Percentiles rank a stretch among this genome's conserved stretches.
Conservation (phyloP, 345 rosid species). For the Gossypium rotundifolium region DNA sequence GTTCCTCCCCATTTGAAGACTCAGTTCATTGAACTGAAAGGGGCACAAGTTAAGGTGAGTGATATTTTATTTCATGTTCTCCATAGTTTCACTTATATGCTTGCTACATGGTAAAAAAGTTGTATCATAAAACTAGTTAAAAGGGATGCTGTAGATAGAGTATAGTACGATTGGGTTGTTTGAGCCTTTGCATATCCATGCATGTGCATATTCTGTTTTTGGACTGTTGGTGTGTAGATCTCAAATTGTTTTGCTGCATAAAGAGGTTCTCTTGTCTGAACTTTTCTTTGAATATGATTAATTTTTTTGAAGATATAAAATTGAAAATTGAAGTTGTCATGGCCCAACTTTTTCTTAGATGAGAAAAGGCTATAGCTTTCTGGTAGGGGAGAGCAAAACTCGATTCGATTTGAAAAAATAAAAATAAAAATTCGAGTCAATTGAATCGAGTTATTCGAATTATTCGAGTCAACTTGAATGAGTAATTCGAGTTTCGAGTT, state of each 20-base stretch:
- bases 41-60: conserved; percentile 98
- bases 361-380: neutral
- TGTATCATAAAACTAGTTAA: neutral
- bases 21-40: conserved; percentile 90
- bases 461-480: too few relatives aligned
- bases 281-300: neutral
- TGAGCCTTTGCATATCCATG: neutral
- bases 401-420: too few relatives aligned
- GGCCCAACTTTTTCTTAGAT: neutral
- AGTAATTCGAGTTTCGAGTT: too few relatives aligned
- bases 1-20: conserved; percentile 80
- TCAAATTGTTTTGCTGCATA: neutral
- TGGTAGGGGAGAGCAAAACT: neutral
- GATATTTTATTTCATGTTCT: neutral
- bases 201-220: neutral
- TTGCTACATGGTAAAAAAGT: neutral
- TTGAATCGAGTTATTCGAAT: too few relatives aligned
- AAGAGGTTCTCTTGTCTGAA: neutral
- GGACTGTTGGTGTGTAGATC: neutral
- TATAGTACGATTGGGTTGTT: neutral
- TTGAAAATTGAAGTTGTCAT: neutral
- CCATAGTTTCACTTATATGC: neutral
- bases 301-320: neutral
- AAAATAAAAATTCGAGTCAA: too few relatives aligned
- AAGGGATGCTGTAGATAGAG: conserved; percentile 1